Evolutionary conservation across 352 stramenopile genomes (phyloP), one percentile per base, ranked within the genome.

Genomic region (Blastocystis sp.): DNA sequence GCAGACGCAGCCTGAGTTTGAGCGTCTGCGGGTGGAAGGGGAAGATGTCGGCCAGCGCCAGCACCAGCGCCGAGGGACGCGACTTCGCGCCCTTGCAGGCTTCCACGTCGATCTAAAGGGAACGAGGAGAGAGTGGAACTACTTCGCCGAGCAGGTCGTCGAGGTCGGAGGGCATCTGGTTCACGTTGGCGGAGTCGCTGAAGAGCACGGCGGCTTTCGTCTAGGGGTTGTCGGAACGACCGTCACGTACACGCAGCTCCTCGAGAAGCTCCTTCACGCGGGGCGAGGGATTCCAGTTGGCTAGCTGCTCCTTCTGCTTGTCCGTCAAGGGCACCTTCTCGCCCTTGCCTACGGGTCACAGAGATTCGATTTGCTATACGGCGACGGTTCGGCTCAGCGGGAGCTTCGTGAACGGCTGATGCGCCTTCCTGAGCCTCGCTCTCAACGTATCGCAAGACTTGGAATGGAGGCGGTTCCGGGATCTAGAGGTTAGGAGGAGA

Each of bases 1-100:
- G 74, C 51, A 85, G 26, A n/a, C 74, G 74, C n/a, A 85, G 61
- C 1, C 74, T 50, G 12, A 66, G n/a, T 24, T 85, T 85, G 74
- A 85, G 67, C 16, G 74, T 85, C 41, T 85, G 74, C 13, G 74
- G 74, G 55, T 85, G 74, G 51, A 85, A 85, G 6, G 74, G 74
- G 45, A 85, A 67, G 29, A 85, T 85, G 24, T 85, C 74, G 1
- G 74, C 60, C 31, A 85, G 60, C n/a, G 74, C 45, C 0, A 66
- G 33, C 4, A 85, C 74, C 16, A 85, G 29, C 24, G 74, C 74
- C 29, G 74, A 60, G 10, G 74, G 74, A 0, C 74, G 74, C 26
- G 55, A 29, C n/a, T 69, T 67, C 26, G 19, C 26, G 55, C 74
- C 74, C 26, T 62, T 63, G 26, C n/a, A 69, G 24, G 74, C 74